Evolutionary conservation across 768 basidiomycete species (phyloP), one percentile per base, ranked within the genome.

Genomic region (Glaciozyma martinii): DNA sequence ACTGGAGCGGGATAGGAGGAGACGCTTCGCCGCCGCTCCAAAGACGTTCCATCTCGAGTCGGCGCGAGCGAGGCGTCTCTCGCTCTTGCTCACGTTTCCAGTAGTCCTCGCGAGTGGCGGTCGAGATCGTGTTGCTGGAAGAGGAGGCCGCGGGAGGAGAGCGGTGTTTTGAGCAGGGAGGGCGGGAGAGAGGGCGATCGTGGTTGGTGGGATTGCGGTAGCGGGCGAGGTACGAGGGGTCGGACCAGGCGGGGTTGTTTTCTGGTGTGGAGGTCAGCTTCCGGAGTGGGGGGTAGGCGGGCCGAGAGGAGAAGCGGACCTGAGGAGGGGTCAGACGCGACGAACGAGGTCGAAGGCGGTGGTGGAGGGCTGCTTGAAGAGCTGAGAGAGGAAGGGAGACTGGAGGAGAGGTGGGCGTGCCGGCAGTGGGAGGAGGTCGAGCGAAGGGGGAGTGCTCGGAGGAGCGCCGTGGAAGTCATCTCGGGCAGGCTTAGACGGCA

Each of bases 1-100:
- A 56, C 43, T 66, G 63, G 60, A 65, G 62, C 5, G 68, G 68
- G 30, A 70, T 62, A n/a, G 65, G 60, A 0, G 65, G 65, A 2
- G 62, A 59, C 15, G 37, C 63, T 42, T 70, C 68, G 30, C 68
- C 68, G 30, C 68, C 68, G 30, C 57, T 59, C 68, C 68, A 70
- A 5, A 70, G 62, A 9, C 47, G 37, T 27, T 70, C 68, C 62
- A 66, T 70, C 42, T 66, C 68, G 57, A 70, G 66, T 15, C 68
- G 60, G 47, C 66, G 63, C 16, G 54, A 25, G 6, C 68, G 40
- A 23, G 64, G 59, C 23, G 52, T 56, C 9, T 52, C 63, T 16
- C 43, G 49, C 40, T 25, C 52, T n/a, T 18, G 8, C 44, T 46
- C 37, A 10, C 32, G 4, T 44, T 59, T 56, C 16, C 59, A 44